Evolutionary conservation across 2,329 filamentous ascomycete genomes (phyloP), one percentile per base, ranked within the genome.

Genomic region (Penicillium sp.): DNA sequence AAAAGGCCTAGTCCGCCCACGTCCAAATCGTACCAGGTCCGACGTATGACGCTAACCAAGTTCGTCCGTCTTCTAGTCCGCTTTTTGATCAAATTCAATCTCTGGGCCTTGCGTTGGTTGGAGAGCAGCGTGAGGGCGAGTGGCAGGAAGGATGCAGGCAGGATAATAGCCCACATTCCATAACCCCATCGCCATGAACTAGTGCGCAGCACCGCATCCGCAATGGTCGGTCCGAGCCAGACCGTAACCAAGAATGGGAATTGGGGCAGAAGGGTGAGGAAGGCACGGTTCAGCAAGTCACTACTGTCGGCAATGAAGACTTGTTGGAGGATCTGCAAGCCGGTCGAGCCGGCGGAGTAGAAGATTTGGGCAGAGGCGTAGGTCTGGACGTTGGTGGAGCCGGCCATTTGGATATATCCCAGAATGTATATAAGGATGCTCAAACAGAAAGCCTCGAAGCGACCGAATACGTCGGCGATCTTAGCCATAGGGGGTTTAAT

Each of bases 291-390:
- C 58, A 82, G 80, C 41, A 90, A 76, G 19, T 81, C 80, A 0
- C 87, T 86, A 1, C 86, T 88, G 64, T 90, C 88, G 27, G 87
- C 85, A 58, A 88, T 83, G 67, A 90, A 86, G 27, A 90, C 82
- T 58, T 81, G 81, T 15, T 89, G 75, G 31, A 82, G 81, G 64
- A 87, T 89, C 47, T 80, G 79, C 27, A 89, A 73, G 10, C 85
- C 86, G 12, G 83, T 81, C 54, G 80, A 76, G 9, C 88, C 88
- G 45, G 88, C 82, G 56, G 81, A 82, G 68, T 88, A 89, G 62
- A 90, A 86, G 1, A 89, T 86, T 63, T 83, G 73, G 63, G 63
- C 83, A n/a, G 73, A 80, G 58, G 68, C 80, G 60, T 82, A 84
- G 8, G 82, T 83, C 60, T 82, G 74, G 42, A 86, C 81, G 57